phyloP scores from a whole-genome alignment of 371 early-diverging fungal genomes.

The Mucor sp. region DNA sequence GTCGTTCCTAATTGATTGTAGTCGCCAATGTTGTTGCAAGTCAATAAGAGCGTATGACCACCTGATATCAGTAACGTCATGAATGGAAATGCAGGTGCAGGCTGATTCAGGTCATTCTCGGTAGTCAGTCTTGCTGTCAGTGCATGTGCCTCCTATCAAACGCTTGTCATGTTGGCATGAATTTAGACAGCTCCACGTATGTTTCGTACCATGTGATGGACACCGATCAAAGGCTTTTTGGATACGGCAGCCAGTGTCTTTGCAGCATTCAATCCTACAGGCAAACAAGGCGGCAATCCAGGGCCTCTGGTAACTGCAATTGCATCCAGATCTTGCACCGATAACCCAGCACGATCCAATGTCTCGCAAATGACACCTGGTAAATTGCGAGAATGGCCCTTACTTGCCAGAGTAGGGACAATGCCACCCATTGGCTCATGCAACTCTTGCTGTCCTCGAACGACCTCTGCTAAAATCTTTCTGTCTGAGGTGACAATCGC shows the following conservation, averaged over 20 bases:
- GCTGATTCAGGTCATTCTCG: constrained; percentile 11
- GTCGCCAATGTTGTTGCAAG: constrained; percentile 65
- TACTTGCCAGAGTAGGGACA: constrained; percentile 77
- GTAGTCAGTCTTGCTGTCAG: constrained; percentile 65
- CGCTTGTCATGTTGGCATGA: background rate
- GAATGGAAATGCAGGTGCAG: constrained; percentile 69
- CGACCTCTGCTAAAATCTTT: constrained; percentile 65
- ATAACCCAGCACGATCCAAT: constrained; percentile 59
- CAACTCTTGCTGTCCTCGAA: constrained; percentile 67
- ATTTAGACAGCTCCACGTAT: background rate
- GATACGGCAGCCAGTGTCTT: constrained; percentile 77
- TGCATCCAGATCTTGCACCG: constrained; percentile 68
- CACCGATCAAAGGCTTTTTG: constrained; percentile 75
- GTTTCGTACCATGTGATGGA: constrained; percentile 80
- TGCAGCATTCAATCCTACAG: constrained; percentile 79
- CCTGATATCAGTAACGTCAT: constrained; percentile 79
- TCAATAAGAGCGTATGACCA: constrained; percentile 77
- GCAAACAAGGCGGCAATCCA: constrained; percentile 75
- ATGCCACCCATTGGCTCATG: constrained; percentile 86
- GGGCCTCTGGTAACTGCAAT: constrained; percentile 87
- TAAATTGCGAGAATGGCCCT: constrained; percentile 68
- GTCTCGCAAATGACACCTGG: constrained; percentile 69
- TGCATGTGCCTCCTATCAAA: constrained; percentile 72
- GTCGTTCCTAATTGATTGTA: constrained; percentile 73
- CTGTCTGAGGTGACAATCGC: constrained; percentile 78